Evolutionary conservation across 805 yeast species (phyloP).

Genomic region (Scheffersomyces coipomensis): DNA sequence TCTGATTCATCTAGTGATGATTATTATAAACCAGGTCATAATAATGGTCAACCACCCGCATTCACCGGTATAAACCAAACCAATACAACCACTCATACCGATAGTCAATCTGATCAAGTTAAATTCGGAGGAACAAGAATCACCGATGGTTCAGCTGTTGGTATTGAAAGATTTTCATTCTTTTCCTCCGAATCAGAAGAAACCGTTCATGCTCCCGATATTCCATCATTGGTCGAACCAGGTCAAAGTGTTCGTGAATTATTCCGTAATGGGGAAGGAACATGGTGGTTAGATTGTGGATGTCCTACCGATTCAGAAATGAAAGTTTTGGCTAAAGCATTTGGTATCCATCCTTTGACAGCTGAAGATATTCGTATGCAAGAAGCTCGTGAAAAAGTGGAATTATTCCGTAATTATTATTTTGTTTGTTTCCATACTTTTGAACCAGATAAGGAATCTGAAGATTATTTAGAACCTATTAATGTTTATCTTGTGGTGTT

Average conservation of each 20-base stretch:
- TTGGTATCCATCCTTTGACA: constrained; percentile 96
- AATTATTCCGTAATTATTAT: constrained; percentile 83
- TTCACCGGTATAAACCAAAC: no score
- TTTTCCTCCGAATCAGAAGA: constrained; percentile 81
- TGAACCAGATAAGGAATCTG: constrained; percentile 78
- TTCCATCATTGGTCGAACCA: constrained; percentile 70
- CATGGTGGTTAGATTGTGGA: constrained; percentile 96
- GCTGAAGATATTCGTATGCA: constrained; percentile 96
- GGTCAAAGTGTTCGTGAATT: constrained; percentile 66
- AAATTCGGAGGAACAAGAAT: constrained; percentile 39
- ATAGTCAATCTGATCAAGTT: constrained; percentile 30
- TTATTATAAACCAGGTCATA: constrained; percentile 8
- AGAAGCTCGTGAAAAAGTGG: constrained; percentile 97
- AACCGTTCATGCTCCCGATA: constrained; percentile 86
- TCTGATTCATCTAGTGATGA: constrained; percentile 24
- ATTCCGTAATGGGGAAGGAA: constrained; percentile 68
- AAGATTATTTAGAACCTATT: constrained; percentile 80
- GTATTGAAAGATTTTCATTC: constrained; percentile 69
- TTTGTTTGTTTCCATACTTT: constrained; percentile 97
- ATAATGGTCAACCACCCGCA: not conserved
- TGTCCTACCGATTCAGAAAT: constrained; percentile 95
- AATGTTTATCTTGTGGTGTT: constrained; percentile 69
- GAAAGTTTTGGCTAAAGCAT: constrained; percentile 88
- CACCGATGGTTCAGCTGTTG: constrained; percentile 15
- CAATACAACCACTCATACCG: not conserved